Evolutionary conservation across 768 basidiomycete species (phyloP).

Genomic region (Hericium coralloides): DNA sequence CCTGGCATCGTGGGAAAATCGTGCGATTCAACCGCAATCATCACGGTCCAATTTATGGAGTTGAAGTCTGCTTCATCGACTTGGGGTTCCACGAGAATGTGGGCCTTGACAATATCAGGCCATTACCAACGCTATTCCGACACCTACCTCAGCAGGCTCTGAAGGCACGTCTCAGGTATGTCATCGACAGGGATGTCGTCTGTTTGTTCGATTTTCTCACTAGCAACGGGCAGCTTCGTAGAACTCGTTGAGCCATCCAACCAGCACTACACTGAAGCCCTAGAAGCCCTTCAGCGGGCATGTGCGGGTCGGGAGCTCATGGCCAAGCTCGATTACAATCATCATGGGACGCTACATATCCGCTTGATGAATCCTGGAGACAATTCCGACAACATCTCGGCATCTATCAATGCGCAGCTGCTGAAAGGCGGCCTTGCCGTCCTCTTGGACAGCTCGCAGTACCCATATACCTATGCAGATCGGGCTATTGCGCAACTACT

Average conservation of each 20-base stretch:
- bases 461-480: neutral
- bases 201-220: neutral
- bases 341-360: neutral
- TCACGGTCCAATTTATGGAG: neutral
- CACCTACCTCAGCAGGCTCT: neutral
- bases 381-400: neutral
- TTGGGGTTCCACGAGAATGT: neutral
- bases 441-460: neutral
- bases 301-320: neutral
- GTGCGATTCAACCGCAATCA: neutral
- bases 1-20: neutral
- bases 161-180: neutral
- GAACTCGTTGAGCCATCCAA: neutral
- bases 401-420: neutral
- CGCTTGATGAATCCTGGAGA: neutral
- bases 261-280: neutral
- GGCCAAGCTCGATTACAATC: neutral
- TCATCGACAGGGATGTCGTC: neutral
- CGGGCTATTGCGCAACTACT: neutral
- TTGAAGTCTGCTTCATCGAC: neutral
- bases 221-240: neutral
- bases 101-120: neutral
- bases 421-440: neutral
- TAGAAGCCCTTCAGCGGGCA: neutral
- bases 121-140: neutral